These are phyloP conservation scores for Helianthus tuberosus DNA, from an alignment of 129 eudicot genomes.

Conservation along the genomic window DNA sequence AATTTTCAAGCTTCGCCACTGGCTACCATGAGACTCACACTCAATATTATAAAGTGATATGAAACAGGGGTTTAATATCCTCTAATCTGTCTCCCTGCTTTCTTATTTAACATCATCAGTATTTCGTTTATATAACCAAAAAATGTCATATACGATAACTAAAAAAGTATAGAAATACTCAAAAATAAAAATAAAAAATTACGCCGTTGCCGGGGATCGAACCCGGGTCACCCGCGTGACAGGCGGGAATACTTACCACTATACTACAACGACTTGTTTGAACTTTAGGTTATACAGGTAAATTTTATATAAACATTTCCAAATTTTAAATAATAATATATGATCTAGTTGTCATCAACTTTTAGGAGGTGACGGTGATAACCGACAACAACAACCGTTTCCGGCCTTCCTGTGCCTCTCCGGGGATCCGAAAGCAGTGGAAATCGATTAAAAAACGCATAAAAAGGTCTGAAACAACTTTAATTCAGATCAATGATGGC, in stretches of 20 bases:
- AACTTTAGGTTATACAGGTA: too few relatives aligned
- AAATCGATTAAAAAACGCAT: background rate
- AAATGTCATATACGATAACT: too few relatives aligned
- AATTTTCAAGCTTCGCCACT: too few relatives aligned
- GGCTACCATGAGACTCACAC: background rate
- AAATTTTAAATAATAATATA: too few relatives aligned
- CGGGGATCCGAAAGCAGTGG: constrained; percentile 16
- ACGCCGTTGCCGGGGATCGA: constrained; percentile 98
- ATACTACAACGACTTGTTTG: constrained; percentile 80
- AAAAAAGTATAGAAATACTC: too few relatives aligned
- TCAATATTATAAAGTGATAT: background rate
- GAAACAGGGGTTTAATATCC: background rate
- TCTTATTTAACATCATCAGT: too few relatives aligned
- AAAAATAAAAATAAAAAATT: too few relatives aligned
- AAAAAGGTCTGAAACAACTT: constrained; percentile 19
- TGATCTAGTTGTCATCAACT: too few relatives aligned
- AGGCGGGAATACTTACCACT: constrained; percentile 97
- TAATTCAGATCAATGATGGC: constrained; percentile 39
- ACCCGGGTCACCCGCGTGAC: constrained; percentile 97
- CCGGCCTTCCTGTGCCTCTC: constrained; percentile 17
- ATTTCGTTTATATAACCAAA: too few relatives aligned
- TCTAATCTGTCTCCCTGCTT: too few relatives aligned
- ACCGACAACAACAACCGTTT: constrained; percentile 30
- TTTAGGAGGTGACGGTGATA: constrained; percentile 8
- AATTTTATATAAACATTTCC: too few relatives aligned